phyloP scores from a whole-genome alignment of 2,329 filamentous ascomycete genomes.

The Dactylella cylindrospora region DNA sequence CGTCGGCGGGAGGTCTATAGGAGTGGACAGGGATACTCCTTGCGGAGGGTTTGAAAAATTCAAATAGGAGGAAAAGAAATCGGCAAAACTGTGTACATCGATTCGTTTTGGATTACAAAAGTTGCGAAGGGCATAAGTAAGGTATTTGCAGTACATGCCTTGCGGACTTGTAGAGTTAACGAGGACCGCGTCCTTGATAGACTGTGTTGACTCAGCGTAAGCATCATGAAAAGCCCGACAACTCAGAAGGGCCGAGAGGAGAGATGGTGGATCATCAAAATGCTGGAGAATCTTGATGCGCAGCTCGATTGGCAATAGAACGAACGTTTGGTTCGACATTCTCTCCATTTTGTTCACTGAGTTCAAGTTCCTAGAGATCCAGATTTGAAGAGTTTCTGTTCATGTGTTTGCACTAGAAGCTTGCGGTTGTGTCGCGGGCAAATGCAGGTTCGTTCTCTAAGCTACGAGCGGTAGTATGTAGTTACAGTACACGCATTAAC shows the following conservation, averaged over 20 bases:
- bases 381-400: too few species aligned
- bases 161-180: conserved; percentile 13
- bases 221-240: conserved; percentile 11
- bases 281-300: conserved; percentile 28
- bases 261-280: conserved; percentile 6
- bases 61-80: conserved; percentile 13
- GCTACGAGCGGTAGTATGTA: too few species aligned
- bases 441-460: too few species aligned
- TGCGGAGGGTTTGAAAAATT: conserved; percentile 17
- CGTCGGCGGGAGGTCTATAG: too few species aligned
- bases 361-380: too few species aligned
- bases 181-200: conserved; percentile 9
- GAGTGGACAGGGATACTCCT: neutral
- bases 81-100: conserved; percentile 1
- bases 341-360: too few species aligned
- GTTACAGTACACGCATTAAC: too few species aligned
- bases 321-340: too few species aligned
- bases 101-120: conserved; percentile 13
- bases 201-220: conserved; percentile 18
- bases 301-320: conserved; percentile 36
- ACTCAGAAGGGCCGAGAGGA: conserved; percentile 14
- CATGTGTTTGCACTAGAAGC: too few species aligned
- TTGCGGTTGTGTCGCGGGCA: too few species aligned
- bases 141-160: conserved; percentile 17
- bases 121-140: conserved; percentile 18